Evolutionary conservation across 75 land plant species (phyloP), one percentile per base, ranked within the genome.

Genomic region (Picea glauca): DNA sequence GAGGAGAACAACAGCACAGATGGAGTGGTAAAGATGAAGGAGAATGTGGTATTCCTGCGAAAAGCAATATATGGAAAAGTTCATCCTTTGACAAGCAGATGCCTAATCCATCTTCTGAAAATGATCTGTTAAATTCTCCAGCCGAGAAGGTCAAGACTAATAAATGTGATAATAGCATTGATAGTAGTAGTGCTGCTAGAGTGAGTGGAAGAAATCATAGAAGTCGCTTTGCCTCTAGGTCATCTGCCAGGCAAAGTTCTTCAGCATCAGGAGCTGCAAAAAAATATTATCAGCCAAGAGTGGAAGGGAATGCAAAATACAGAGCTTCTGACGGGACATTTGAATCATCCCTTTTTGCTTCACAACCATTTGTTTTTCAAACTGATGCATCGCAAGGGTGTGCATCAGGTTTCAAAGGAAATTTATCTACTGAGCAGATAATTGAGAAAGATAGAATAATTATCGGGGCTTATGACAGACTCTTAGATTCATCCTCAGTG

Each of bases 401-500:
- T 72, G 80, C 83, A 58, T 64, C 80, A 14, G 67, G 58, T 76
- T 78, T 76, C 7, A 80, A 84, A 65, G 77, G 73, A 20, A 46
- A 70, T 70, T n/a, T 43, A 12, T 43, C 43, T 2, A 46, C 43
- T 70, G 38, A 43, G 8, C 54, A 70, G 50, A 20, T 43, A 70
- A 21, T 21, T n/a, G 54, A 18, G 20, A 35, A 70, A 70, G 73
- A 9, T 8, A 70, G n/a, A 20, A 70, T 78, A 60, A 43, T 11
- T 60, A n/a, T 67, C 58, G 77, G 77, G 26, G 35, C 80, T 14
- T 78, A 67, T 67, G 92, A 90, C 72, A 77, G 83, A 13, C 91
- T 91, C 84, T 73, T 85, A 79, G 88, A 91, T 17, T 74, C 90
- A 77, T 58, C 82, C 54, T 35, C 85, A 58, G 62, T 62, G 72